Conservation (phyloP, 2,329 filamentous ascomycete species). For the Aureobasidium sp. region DNA sequence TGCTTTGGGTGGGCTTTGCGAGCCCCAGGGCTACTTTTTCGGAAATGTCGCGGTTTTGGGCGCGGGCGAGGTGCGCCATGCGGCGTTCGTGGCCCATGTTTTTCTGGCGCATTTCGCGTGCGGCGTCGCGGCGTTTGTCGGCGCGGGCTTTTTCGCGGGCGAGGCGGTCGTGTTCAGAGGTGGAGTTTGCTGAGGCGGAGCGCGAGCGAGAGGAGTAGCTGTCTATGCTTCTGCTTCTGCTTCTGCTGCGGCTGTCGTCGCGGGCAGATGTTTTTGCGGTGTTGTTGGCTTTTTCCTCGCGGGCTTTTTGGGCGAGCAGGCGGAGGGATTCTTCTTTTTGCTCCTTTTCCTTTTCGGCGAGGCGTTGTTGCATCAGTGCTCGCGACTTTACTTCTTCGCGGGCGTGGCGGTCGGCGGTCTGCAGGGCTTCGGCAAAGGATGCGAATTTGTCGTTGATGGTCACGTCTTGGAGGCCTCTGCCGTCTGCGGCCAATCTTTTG, state of each 20-base stretch:
- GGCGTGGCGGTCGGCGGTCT: conserved; percentile 89
- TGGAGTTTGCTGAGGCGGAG: conserved; percentile 36
- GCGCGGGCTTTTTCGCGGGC: conserved; percentile 71
- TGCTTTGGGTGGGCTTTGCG: conserved; percentile 86
- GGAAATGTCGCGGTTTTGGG: conserved; percentile 93
- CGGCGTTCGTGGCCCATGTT: conserved; percentile 92
- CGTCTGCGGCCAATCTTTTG: conserved; percentile 90
- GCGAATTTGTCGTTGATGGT: conserved; percentile 99
- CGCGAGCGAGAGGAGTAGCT: conserved; percentile 19
- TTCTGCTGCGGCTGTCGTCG: conserved; percentile 24
- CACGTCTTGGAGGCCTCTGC: conserved; percentile 82
- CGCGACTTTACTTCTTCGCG: conserved; percentile 92
- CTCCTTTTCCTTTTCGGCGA: conserved; percentile 93
- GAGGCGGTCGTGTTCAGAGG: conserved; percentile 39
- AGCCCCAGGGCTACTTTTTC: conserved; percentile 93
- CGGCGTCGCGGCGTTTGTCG: conserved; percentile 73
- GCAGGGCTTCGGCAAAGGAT: conserved; percentile 87
- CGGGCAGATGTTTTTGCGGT: conserved; percentile 19
- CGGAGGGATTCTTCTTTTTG: conserved; percentile 91
- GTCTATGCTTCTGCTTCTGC: conserved; percentile 18
- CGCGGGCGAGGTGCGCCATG: conserved; percentile 87
- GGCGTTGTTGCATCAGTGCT: conserved; percentile 86
- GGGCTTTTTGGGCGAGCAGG: conserved; percentile 79
- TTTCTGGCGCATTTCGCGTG: conserved; percentile 84
- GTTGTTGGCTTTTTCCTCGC: conserved; percentile 60